Base-by-base conservation (phyloP, 768 basidiomycete species). In the Phallus indusiatus region DNA sequence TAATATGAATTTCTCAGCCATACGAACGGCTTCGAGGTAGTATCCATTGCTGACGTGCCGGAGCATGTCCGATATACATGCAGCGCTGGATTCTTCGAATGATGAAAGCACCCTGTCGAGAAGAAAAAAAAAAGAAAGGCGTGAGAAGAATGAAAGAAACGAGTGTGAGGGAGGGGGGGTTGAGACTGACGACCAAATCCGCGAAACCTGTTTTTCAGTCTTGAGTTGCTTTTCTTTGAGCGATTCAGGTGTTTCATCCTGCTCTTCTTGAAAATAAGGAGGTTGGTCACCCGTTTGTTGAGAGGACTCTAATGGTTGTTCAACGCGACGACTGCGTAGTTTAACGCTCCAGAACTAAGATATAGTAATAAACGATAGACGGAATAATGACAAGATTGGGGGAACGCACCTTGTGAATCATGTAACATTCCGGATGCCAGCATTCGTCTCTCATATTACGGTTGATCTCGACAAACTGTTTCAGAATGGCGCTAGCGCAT, bases 351-450 rank as follows among this genome's bases (percentile, higher is more conserved):
- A 98, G 73, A 98, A 98, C 93, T 96, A 69, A 24, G 60, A 8
- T 49, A 10, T 53, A 17, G 35, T 34, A 59, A 17, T 18, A 50
- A 53, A 28, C 28, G 37, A 22, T 35, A 33, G n/a, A n/a, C n/a
- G n/a, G n/a, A 16, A 50, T 51, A 14, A n/a, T 49, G 22, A 54
- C 16, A 28, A 24, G 33, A 22, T 20, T 42, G n/a, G 21, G 35
- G 35, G 24, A 18, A 60, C 81, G 59, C 63, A 95, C 94, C 80
- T 98, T 98, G 74, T 97, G 95, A 65, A 99, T 97, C 95, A 97
- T 97, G 72, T 98, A 97, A 71, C 96, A 99, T 72, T 99, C 96
- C 56, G 96, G 96, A 79, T 99, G 96, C 95, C 96, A 99, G 68
- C 95, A 98, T 75, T 99, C 96, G 73, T 99, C 94, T 64, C 86